Base-by-base conservation (phyloP, 345 rosid genomes). In the Balakata baccata region DNA sequence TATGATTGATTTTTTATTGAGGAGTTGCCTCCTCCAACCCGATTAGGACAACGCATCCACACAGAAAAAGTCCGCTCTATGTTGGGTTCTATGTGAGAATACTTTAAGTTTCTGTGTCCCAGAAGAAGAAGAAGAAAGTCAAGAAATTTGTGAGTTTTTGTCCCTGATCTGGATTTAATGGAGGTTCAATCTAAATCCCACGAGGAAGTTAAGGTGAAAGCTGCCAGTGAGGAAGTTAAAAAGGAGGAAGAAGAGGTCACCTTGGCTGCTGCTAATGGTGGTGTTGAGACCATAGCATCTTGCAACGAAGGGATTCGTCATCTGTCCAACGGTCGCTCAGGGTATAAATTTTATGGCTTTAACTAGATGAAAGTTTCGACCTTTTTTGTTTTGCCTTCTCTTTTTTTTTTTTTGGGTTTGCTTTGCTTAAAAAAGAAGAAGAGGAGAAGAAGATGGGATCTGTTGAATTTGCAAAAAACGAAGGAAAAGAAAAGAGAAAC, bases 141-240 rank as follows among this genome's bases (percentile, higher is more conserved):
- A 25, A 10, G 11, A 29, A 1, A 0, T 54, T 56, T 61, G 18
- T 60, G 67, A 45, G 23, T 16, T 45, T 34, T 74, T 14, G 41
- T 43, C 45, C 50, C 39, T 68, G 78, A 58, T 75, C 78, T 68
- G 41, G 41, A 50, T 13, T n/a, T 13, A 38, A 68, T 75, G 85
- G 82, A 70, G 47, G 79, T 56, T 57, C 71, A 69, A 61, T 62
- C 73, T 25, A 74, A 67, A n/a, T 65, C 74, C 1, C 10, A 10
- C 59, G 75, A 77, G 37, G 78, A 83, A 69, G 71, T 67, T 45
- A 85, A 78, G 47, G 70, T 75, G 37, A 64, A 54, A 41, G 75
- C 60, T 56, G 72, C 46, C 29, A 73, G 22, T 16, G 52, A 72
- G 11, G 62, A 68, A 50, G 76, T 43, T 10, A 67, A 45, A 23